These are phyloP conservation scores for Brassica juncea DNA, from an alignment of 345 rosid genomes.

Conservation along the genomic window DNA sequence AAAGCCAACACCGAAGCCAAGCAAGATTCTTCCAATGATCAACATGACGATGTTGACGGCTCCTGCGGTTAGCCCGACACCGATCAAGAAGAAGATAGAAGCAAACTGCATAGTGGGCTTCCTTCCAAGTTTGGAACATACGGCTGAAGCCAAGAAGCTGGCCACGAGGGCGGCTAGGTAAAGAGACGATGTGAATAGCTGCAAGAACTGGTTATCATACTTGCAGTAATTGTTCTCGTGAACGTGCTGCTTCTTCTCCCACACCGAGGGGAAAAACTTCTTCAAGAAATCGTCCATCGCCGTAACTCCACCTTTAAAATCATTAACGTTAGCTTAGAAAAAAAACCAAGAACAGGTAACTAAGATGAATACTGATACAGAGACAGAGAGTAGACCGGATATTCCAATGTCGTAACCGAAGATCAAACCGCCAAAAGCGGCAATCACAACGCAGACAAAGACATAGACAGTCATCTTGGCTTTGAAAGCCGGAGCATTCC, in stretches of 20 bases:
- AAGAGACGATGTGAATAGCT: constrained; percentile 1
- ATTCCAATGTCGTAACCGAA: background rate
- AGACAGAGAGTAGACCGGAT: background rate
- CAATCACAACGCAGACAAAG: background rate
- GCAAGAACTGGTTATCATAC: constrained; percentile 5
- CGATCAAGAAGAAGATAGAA: background rate
- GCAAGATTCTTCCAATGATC: constrained; percentile 1
- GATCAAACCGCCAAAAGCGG: background rate
- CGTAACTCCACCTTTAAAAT: background rate
- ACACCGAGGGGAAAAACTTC: background rate
- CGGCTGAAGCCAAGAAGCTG: background rate
- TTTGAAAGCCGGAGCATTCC: background rate
- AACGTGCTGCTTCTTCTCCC: background rate
- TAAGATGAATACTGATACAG: background rate
- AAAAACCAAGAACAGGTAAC: background rate
- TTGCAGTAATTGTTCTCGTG: constrained; percentile 1
- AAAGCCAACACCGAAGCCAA: background rate
- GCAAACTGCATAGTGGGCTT: background rate
- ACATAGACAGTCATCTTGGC: constrained; percentile 3
- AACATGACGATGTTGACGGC: background rate
- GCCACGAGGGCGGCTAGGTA: background rate
- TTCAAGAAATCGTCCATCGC: constrained; percentile 1
- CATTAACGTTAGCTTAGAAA: background rate
- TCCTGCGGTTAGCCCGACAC: constrained; percentile 1
- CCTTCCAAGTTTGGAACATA: background rate